Evolutionary conservation across 2,329 filamentous ascomycete genomes (phyloP).

Genomic region (Pseudogymnoascus sp.): DNA sequence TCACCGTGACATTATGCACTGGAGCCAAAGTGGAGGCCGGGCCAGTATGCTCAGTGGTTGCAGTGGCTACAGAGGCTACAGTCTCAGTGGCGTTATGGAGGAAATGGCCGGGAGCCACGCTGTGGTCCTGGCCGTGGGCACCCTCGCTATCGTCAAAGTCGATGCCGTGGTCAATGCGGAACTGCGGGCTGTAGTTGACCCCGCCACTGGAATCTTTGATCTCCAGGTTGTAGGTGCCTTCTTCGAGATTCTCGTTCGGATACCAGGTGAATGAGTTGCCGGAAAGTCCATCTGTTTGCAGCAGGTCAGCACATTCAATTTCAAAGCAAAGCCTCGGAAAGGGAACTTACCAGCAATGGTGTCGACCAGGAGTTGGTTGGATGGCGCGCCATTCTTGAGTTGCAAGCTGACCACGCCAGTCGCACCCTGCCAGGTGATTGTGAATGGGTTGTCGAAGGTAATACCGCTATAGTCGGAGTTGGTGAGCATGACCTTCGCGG

Average conservation of each 20-base stretch:
- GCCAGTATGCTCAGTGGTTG: background rate
- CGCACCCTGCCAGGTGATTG: conserved; percentile 23
- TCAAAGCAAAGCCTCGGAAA: background rate
- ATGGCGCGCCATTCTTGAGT: conserved; percentile 24
- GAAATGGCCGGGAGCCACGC: background rate
- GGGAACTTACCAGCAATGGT: conserved; percentile 23
- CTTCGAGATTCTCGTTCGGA: conserved; percentile 12
- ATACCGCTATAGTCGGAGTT: conserved; percentile 21
- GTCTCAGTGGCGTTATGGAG: background rate
- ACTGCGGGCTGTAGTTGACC: conserved; percentile 24
- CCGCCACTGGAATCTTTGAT: conserved; percentile 19
- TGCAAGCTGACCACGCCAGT: conserved; percentile 23
- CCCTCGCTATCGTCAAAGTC: background rate
- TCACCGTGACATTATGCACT: background rate
- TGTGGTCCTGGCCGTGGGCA: background rate
- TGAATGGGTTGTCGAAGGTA: conserved; percentile 20
- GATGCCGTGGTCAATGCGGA: conserved; percentile 21
- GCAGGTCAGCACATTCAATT: conserved; percentile 10
- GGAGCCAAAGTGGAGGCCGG: background rate
- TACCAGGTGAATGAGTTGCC: conserved; percentile 22
- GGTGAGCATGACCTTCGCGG: conserved; percentile 22
- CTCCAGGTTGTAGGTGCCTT: conserved; percentile 22
- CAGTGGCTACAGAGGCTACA: background rate
- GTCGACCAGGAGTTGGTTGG: conserved; percentile 19
- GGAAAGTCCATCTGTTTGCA: conserved; percentile 17